Evolutionary conservation across 495 filamentous ascomycete genomes (phyloP).

Genomic region (Chaetomidium leptoderma): DNA sequence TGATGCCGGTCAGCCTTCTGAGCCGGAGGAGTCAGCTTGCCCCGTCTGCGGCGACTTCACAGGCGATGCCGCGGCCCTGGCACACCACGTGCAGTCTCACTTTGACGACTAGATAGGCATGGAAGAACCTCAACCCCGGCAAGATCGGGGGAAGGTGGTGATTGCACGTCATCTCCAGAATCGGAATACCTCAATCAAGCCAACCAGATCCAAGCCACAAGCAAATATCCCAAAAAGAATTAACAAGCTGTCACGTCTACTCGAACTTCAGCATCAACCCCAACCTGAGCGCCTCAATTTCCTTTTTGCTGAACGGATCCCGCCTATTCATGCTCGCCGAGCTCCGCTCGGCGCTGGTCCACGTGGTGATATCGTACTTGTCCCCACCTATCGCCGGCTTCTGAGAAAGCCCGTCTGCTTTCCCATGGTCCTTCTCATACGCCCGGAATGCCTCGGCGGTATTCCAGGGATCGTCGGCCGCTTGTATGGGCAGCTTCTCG

Average conservation of each 20-base stretch:
- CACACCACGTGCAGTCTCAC: slow-evolving; percentile 55
- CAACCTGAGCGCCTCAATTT: slow-evolving; percentile 30
- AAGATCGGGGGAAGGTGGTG: no score
- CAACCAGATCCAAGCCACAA: not conserved
- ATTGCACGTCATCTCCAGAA: no score
- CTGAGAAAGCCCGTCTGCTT: not conserved
- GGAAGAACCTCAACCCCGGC: no score
- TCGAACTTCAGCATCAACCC: slow-evolving; percentile 27
- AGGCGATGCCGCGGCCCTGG: slow-evolving; percentile 56
- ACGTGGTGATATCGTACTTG: slow-evolving; percentile 33
- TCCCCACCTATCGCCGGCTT: slow-evolving; percentile 32
- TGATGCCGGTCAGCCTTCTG: not conserved
- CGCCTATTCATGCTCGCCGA: slow-evolving; percentile 17
- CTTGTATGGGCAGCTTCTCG: slow-evolving; percentile 17
- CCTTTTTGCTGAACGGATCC: slow-evolving; percentile 29
- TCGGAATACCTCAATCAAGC: no score
- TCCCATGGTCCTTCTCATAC: slow-evolving; percentile 11
- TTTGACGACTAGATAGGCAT: slow-evolving; percentile 33
- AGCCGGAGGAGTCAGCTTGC: slow-evolving; percentile 39
- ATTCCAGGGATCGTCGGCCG: slow-evolving; percentile 20
- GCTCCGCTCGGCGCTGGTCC: slow-evolving; percentile 29
- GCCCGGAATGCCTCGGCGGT: slow-evolving; percentile 12
- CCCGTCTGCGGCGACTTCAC: slow-evolving; percentile 57
- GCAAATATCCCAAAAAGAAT: not conserved
- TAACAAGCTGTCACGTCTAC: not conserved